Conservation (phyloP, 2,329 filamentous ascomycete species). For the Xylariaceae sp. region DNA sequence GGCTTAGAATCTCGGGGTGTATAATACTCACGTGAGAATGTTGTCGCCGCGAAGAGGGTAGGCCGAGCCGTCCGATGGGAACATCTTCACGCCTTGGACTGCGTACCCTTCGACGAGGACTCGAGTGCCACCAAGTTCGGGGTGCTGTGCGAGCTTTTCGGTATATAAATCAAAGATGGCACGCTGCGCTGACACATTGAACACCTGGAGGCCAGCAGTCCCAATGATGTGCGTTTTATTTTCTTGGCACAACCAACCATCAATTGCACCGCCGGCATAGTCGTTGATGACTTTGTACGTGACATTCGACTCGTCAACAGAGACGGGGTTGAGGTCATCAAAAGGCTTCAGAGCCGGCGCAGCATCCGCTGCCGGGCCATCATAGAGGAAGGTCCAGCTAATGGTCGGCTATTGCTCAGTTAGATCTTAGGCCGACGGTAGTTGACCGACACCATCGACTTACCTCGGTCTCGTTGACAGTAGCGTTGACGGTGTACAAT, state of each 20-base stretch:
- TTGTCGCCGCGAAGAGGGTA: slow-evolving; percentile 1
- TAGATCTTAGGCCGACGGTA: neutral
- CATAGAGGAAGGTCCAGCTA: slow-evolving; percentile 25
- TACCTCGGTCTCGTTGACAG: slow-evolving; percentile 16
- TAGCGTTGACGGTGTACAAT: slow-evolving; percentile 11
- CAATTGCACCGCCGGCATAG: neutral
- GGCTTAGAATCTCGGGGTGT: no score
- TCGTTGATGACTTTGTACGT: slow-evolving; percentile 20
- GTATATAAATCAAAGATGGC: neutral
- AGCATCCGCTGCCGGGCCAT: slow-evolving; percentile 23
- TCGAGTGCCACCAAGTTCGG: neutral
- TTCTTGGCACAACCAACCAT: neutral
- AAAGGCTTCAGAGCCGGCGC: slow-evolving; percentile 23
- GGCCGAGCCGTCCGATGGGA: neutral
- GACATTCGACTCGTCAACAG: slow-evolving; percentile 14
- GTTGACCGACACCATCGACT: neutral
- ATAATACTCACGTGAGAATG: neutral
- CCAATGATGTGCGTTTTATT: neutral
- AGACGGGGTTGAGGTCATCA: slow-evolving; percentile 19
- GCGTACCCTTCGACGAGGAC: slow-evolving; percentile 2
- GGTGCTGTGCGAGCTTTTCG: neutral
- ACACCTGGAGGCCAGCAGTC: neutral
- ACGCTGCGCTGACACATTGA: slow-evolving; percentile 3
- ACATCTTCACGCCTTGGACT: neutral
- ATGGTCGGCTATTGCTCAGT: slow-evolving; percentile 3